Evolutionary conservation across 139 green algal genomes (phyloP), one percentile per base, ranked within the genome.

Genomic region (Diplosphaera chodatii): DNA sequence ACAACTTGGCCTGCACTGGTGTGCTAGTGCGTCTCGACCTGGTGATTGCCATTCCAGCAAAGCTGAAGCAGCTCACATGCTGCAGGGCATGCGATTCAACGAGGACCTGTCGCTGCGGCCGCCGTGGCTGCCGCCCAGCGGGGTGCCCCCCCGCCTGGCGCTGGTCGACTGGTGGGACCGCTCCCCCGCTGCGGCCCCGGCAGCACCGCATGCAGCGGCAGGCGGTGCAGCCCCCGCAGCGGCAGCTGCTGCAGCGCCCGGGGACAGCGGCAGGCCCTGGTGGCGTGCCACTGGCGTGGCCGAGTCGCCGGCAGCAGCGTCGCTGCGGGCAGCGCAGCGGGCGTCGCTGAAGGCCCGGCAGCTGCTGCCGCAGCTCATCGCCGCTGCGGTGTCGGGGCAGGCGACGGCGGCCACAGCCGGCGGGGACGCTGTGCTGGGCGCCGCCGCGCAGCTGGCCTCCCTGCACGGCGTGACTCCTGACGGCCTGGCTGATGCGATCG

Each of bases 61-160:
- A n/a, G n/a, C n/a, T n/a, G n/a, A n/a, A n/a, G n/a, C n/a, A n/a
- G n/a, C n/a, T n/a, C n/a, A n/a, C n/a, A n/a, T 8, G 5, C 4
- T 64, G 31, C n/a, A 62, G 67, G 64, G 62, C 23, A 55, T 91
- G 62, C 74, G 84, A 0, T 95, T 91, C 75, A 91, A 95, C 48
- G 85, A 89, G 40, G 89, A 96, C 71, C 78, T 96, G 5, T 70
- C 66, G 22, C 83, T 73, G 0, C 74, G 90, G 20, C 84, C 89
- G n/a, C 33, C 63, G 1, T 96, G 89, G 89, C 77, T 84, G 72
- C 86, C 81, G 20, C 89, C 86, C 21, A 3, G 18, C 31, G 30
- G 23, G 25, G 66, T 21, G 16, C 28, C 31, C 21, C 56, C 72
- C 22, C 21, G 40, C n/a, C 31, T 73, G 33, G 37, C 23, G 6